Conservation (phyloP, 1,284 basidiomycete species). For the Austroboletus olivaceoglutinosus region DNA sequence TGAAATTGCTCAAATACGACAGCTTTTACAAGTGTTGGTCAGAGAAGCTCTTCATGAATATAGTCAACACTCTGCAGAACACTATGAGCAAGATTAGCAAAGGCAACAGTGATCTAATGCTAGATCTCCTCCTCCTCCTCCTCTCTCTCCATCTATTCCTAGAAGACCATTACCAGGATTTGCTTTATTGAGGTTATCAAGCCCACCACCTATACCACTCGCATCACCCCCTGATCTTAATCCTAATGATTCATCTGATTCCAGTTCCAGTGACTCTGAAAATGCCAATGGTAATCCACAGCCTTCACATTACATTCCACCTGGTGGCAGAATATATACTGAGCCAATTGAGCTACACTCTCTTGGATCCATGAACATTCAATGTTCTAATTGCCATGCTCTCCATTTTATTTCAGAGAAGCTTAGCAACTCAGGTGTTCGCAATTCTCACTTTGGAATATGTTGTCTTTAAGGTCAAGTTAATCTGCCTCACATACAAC, state of each 20-base stretch:
- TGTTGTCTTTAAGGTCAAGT: slow-evolving; percentile 32
- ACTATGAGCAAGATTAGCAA: slow-evolving; percentile 9
- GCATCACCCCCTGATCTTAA: too few relatives aligned
- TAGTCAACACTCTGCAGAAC: slow-evolving; percentile 2
- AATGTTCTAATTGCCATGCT: slow-evolving; percentile 23
- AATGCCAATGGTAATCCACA: too few relatives aligned
- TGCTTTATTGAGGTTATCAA: too few relatives aligned
- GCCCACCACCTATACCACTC: too few relatives aligned
- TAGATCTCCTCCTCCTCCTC: too few relatives aligned
- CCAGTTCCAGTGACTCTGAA: slow-evolving; percentile 1
- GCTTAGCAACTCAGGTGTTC: neutral
- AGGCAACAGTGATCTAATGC: too few relatives aligned
- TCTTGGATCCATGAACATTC: slow-evolving; percentile 20
- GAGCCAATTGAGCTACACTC: slow-evolving; percentile 1
- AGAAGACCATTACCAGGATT: too few relatives aligned
- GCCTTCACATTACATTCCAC: neutral
- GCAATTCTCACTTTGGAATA: slow-evolving; percentile 18
- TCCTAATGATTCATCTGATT: too few relatives aligned
- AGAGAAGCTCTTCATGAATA: too few relatives aligned
- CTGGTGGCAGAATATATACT: slow-evolving; percentile 3
- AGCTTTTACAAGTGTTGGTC: neutral
- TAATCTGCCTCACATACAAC: slow-evolving; percentile 14
- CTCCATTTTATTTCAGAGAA: slow-evolving; percentile 25
- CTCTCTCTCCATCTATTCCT: too few relatives aligned
- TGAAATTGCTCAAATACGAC: neutral